Percentiles rank a stretch among this genome's conserved stretches.
These are phyloP conservation scores for Phytophthora sojae DNA, from an alignment of 352 stramenopile species.

Conservation along the genomic window DNA sequence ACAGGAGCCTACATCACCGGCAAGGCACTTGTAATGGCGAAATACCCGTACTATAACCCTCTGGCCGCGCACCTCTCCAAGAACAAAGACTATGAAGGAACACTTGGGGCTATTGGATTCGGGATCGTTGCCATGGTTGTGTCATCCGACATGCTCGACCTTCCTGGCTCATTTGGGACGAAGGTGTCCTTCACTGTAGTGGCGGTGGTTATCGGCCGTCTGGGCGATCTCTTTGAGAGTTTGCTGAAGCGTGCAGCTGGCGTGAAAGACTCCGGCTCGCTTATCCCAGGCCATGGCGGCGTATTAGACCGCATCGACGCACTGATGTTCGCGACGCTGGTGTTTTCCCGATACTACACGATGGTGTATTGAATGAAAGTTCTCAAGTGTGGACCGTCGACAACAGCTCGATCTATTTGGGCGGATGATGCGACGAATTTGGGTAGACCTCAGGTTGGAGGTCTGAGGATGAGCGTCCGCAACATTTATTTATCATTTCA, in stretches of 20 bases:
- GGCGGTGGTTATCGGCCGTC: slow-evolving; percentile 92
- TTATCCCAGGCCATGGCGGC: slow-evolving; percentile 96
- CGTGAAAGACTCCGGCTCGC: slow-evolving; percentile 95
- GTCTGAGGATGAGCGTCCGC: background rate
- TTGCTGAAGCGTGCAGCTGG: slow-evolving; percentile 96
- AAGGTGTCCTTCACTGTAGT: slow-evolving; percentile 87
- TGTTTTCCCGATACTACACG: slow-evolving; percentile 69
- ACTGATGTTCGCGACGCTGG: slow-evolving; percentile 90
- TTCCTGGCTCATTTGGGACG: slow-evolving; percentile 80
- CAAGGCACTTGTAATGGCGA: slow-evolving; percentile 76
- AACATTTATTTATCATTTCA: background rate
- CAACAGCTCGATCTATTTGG: background rate
- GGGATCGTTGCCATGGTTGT: slow-evolving; percentile 89
- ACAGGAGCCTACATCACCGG: slow-evolving; percentile 95
- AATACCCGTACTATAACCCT: slow-evolving; percentile 83
- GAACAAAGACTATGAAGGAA: slow-evolving; percentile 97
- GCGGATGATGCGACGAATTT: background rate
- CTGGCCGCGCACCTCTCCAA: slow-evolving; percentile 92
- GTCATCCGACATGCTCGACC: slow-evolving; percentile 60
- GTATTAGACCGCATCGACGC: slow-evolving; percentile 96
- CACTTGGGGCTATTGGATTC: slow-evolving; percentile 83
- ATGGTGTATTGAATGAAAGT: slow-evolving; percentile 20
- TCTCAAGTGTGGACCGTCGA: background rate
- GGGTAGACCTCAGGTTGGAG: background rate
- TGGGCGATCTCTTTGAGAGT: slow-evolving; percentile 96